Evolutionary conservation across 768 basidiomycete species (phyloP).

Genomic region (Clavulina sp.): DNA sequence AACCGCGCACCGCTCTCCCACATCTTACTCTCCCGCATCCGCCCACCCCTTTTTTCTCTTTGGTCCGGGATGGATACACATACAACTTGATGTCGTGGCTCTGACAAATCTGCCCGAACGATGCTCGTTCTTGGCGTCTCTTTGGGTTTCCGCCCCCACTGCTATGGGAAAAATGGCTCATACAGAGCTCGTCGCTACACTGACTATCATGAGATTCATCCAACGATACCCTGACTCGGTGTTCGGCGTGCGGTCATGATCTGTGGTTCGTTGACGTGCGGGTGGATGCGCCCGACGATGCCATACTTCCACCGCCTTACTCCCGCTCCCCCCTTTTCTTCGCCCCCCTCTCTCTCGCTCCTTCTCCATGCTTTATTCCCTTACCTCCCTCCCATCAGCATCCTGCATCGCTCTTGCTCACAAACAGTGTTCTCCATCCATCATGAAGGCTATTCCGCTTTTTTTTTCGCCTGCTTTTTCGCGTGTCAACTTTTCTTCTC

Average conservation of each 20-base stretch:
- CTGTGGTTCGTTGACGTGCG: background rate
- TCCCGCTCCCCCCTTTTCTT: background rate
- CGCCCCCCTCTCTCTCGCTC: background rate
- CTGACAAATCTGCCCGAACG: no score
- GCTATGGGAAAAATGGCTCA: background rate
- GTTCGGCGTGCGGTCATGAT: background rate
- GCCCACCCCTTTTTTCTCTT: background rate
- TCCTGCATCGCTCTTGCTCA: background rate
- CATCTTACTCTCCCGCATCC: no score
- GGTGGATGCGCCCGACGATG: background rate
- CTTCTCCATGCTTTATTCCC: background rate
- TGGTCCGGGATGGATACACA: no score
- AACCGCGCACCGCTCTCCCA: no score
- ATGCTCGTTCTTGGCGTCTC: background rate
- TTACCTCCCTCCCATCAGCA: background rate
- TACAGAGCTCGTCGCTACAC: slow-evolving; percentile 1
- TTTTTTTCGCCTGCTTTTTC: no score
- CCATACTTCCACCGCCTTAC: background rate
- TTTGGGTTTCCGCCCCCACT: background rate
- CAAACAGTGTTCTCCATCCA: no score
- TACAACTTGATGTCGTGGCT: no score
- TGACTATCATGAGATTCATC: background rate
- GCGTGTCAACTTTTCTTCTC: no score
- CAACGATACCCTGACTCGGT: background rate
- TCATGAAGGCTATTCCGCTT: no score